Percentiles rank a stretch among this genome's conserved stretches.
These are phyloP conservation scores for Wallacemonas rigidus DNA, from an alignment of 208 protist genomes.

Conservation along the genomic window DNA sequence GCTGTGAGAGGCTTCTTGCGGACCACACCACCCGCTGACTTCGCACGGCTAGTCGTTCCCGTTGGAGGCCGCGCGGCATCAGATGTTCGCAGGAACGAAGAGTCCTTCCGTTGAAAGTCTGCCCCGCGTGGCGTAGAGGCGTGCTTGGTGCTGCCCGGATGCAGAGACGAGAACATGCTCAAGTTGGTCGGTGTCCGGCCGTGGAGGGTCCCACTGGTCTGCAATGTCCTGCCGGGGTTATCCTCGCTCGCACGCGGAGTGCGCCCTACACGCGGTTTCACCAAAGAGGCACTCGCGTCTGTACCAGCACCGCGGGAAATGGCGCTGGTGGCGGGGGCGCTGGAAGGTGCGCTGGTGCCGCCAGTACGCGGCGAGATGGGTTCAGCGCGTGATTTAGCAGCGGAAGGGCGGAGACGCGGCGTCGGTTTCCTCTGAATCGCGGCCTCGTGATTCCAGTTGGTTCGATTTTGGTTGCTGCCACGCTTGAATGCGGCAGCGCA, in stretches of 20 bases:
- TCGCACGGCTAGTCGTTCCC: neutral
- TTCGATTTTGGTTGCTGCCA: constrained; percentile 9
- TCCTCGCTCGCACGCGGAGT: constrained; percentile 12
- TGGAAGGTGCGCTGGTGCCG: neutral
- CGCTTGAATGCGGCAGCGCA: constrained; percentile 30
- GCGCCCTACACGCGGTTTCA: neutral
- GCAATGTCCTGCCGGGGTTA: neutral
- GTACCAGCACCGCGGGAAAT: neutral
- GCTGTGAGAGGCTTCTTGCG: constrained; percentile 12
- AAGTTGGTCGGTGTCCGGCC: constrained; percentile 18
- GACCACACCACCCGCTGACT: neutral
- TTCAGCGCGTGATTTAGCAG: constrained; percentile 12
- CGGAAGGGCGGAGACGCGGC: constrained; percentile 25
- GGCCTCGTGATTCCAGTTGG: constrained; percentile 33
- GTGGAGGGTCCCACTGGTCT: neutral
- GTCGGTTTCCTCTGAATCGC: constrained; percentile 44
- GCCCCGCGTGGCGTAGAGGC: constrained; percentile 7
- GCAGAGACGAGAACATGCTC: constrained; percentile 11
- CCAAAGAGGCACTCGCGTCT: neutral
- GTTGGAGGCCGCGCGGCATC: neutral
- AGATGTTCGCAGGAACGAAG: neutral
- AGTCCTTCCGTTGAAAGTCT: constrained; percentile 13
- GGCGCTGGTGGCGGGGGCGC: neutral
- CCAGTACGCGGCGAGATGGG: neutral
- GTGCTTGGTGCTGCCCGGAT: constrained; percentile 14